A percentile compares a stretch with the other conserved stretches of the same genome.
These are phyloP conservation scores for Arthroderma uncinatum DNA, from an alignment of 2,329 filamentous ascomycete species.

Conservation along the genomic window DNA sequence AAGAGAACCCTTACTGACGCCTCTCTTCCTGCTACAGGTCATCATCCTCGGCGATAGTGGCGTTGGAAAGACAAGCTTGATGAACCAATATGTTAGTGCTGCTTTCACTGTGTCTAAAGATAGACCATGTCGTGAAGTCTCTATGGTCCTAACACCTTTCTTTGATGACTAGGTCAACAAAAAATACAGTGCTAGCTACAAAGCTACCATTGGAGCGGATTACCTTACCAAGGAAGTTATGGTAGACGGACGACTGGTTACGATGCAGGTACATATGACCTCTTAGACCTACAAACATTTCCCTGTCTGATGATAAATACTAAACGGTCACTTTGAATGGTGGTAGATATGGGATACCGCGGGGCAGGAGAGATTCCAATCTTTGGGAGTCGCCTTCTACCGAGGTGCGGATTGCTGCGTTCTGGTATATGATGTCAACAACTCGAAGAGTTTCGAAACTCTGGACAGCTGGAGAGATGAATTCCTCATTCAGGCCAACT, in stretches of 20 bases:
- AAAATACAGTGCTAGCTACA: slow-evolving; percentile 99
- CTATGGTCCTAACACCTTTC: background rate
- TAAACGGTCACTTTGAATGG: background rate
- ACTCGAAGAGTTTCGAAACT: slow-evolving; percentile 97
- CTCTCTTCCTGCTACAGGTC: slow-evolving; percentile 49
- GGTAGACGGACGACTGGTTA: slow-evolving; percentile 92
- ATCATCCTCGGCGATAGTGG: slow-evolving; percentile 98
- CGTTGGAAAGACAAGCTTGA: slow-evolving; percentile 98
- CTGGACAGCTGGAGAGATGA: slow-evolving; percentile 98
- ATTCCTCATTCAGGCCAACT: slow-evolving; percentile 93
- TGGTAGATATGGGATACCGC: slow-evolving; percentile 96
- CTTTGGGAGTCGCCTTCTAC: slow-evolving; percentile 98
- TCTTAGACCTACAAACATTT: background rate
- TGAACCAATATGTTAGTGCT: slow-evolving; percentile 97
- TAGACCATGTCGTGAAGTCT: background rate
- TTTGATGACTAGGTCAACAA: slow-evolving; percentile 73
- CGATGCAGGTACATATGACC: slow-evolving; percentile 67
- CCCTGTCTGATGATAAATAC: background rate
- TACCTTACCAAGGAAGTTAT: slow-evolving; percentile 97
- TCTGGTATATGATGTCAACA: slow-evolving; percentile 99
- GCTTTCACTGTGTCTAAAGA: background rate
- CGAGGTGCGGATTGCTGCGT: slow-evolving; percentile 98
- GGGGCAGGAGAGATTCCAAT: slow-evolving; percentile 98
- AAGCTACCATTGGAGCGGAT: slow-evolving; percentile 96
- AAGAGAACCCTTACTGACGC: slow-evolving; percentile 9